Base-by-base conservation (phyloP, 495 filamentous ascomycete genomes). In the Cercophora scortea region DNA sequence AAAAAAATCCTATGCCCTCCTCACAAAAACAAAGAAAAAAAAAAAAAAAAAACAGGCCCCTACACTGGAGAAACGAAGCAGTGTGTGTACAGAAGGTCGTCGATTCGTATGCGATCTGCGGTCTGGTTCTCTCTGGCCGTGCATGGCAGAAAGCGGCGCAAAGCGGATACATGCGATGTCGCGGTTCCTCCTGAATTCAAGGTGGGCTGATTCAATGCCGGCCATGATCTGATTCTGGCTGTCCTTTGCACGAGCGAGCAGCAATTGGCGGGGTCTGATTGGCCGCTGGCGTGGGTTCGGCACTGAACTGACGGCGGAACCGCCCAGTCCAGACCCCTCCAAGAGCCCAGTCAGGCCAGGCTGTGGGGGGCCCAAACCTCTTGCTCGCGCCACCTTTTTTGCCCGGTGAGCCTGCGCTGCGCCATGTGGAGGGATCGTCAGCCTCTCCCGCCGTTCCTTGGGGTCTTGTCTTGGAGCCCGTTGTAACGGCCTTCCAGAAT, bases 151-250 rank as follows among this genome's bases (percentile, higher is more conserved):
- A 25, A 5, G 25, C 11, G 42, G 15, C 7, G 13, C 11, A 40
- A 50, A 19, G 53, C 56, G 60, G 60, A 47, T 42, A 56, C 60
- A 49, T 59, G 58, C 56, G 53, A 61, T 53, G 41, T 61, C 41
- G 53, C 46, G 52, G 45, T 48, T 45, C 53, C 42, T 47, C 50
- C 38, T 42, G 38, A 47, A 43, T 49, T 51, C 34, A 49, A 46
- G 49, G 63, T 66, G 63, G 63, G 60, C 63, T 66, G 63, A 66
- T 66, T 63, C 56, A 47, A 55, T 35, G 54, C 53, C 16, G 41
- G 44, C 56, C 45, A 65, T 65, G 62, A 59, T 47, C 63, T 63
- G 63, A 66, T 66, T 58, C 59, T 41, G 51, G 32, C 42, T 46
- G 35, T 18, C 16, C 32, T 42, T 47, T 52, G 54, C 58, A 48